Base-by-base conservation (phyloP, 805 yeast genomes). In the Candida chilensis region DNA sequence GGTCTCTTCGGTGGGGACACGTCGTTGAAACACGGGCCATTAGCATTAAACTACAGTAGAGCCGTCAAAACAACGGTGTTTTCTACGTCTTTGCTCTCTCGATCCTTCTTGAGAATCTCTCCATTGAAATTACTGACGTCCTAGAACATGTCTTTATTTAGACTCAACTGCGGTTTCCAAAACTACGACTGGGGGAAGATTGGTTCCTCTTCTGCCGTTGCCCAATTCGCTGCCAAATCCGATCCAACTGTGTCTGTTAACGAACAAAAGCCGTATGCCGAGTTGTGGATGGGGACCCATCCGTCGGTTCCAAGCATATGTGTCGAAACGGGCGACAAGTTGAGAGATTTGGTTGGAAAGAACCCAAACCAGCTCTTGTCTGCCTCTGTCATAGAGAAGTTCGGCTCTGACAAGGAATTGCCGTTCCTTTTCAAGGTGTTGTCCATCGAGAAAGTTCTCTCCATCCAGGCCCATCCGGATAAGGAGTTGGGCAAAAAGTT, bases 271-370 rank as follows among this genome's bases (percentile, higher is more conserved):
- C 97, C 98, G 8, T 92, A 92, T 50, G 98, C 98, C 12, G 98
- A 92, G 56, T 66, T 92, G 42, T 92, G 98, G 98, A 92, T 92
- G 98, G 98, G 98, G 24, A 87, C 97, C 16, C 98, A 92, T 52
- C 90, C 94, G 31, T 82, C 82, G 27, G 87, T 82, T 9, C 96
- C 97, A 17, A 80, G 95, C 13, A 57, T 57, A 28, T 69, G 72
- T 29, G 67, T 69, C 16, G 70, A 60, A 17, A 54, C 63, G 13
- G 78, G 78, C 19, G 59, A 69, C 41, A 66, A 74, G 14, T 67
- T 92, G 51, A 67, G 87, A 37, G 82, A 83, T 13, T 50, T 84
- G 21, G 72, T 90, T 32, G 55, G 63, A n/a, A 52, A 57, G 5
- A 51, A 74, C 38, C 87, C 95, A 11, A 60, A 64, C 27, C 50